A percentile compares a stretch with the other conserved stretches of the same genome.
phyloP scores from a whole-genome alignment of 805 yeast species.

The Cephaloascus fragrans region DNA sequence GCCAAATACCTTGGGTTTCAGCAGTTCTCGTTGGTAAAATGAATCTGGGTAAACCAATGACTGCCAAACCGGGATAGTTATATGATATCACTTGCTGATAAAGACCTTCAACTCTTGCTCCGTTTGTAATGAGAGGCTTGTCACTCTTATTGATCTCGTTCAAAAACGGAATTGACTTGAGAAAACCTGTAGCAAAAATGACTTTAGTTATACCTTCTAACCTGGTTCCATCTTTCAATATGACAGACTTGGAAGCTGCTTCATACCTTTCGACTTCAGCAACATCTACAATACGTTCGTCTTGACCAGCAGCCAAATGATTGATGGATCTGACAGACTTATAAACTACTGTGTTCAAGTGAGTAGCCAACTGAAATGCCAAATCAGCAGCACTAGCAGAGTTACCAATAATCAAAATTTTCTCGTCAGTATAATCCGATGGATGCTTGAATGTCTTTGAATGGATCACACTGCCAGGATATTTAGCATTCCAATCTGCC shows the following conservation, averaged over 20 bases:
- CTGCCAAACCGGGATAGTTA: constrained; percentile 53
- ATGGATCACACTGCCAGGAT: constrained; percentile 19
- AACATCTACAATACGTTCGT: constrained; percentile 28
- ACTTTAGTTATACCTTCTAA: constrained; percentile 43
- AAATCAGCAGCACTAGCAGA: constrained; percentile 73
- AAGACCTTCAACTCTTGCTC: constrained; percentile 37
- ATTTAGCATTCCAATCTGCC: constrained; percentile 14
- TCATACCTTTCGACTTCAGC: constrained; percentile 32
- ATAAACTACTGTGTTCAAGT: constrained; percentile 28
- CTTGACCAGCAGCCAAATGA: constrained; percentile 31
- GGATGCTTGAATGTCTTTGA: constrained; percentile 20
- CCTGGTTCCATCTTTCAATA: constrained; percentile 37
- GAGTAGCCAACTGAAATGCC: constrained; percentile 46
- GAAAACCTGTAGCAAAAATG: constrained; percentile 70
- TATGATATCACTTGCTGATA: constrained; percentile 53
- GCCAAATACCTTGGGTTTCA: constrained; percentile 53
- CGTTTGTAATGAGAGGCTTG: constrained; percentile 31
- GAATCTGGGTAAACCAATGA: constrained; percentile 52
- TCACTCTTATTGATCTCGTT: constrained; percentile 15
- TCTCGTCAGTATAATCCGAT: constrained; percentile 19
- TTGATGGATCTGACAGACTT: constrained; percentile 40
- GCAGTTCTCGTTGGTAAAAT: constrained; percentile 55
- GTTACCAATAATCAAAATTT: constrained; percentile 65
- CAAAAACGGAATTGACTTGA: constrained; percentile 56
- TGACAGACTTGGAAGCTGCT: constrained; percentile 24